Percentiles rank a stretch among this genome's conserved stretches.
Evolutionary conservation across 2,329 filamentous ascomycete genomes (phyloP).

Genomic region (Anisogramma anomala): DNA sequence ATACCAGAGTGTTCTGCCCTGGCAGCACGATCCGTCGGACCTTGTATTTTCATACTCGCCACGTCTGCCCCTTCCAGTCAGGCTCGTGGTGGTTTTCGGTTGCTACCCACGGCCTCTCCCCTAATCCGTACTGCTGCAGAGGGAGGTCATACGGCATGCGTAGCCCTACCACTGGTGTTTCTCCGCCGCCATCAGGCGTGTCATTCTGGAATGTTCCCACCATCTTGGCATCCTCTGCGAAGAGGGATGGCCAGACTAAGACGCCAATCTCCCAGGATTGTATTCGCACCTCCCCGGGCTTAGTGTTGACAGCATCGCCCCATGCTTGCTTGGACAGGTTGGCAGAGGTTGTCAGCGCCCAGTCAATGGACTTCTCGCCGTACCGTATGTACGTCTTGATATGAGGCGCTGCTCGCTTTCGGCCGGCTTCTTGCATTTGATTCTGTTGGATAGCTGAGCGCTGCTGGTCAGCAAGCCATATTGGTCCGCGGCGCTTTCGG

Average conservation of each 20-base stretch:
- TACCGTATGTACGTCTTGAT: constrained; percentile 81
- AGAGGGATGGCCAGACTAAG: constrained; percentile 62
- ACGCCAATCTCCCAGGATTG: constrained; percentile 79
- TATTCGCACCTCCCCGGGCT: constrained; percentile 52
- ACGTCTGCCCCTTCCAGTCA: constrained; percentile 45
- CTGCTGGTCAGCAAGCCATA: background rate
- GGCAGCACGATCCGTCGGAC: too few species aligned
- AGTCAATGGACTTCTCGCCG: constrained; percentile 51
- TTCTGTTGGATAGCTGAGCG: constrained; percentile 8
- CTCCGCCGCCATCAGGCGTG: constrained; percentile 28
- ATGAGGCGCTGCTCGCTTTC: constrained; percentile 66
- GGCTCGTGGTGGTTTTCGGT: constrained; percentile 45
- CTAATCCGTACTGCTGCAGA: constrained; percentile 48
- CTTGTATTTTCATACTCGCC: too few species aligned
- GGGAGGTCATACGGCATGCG: constrained; percentile 78
- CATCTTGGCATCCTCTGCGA: constrained; percentile 45
- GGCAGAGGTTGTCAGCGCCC: constrained; percentile 83
- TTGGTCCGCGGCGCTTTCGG: background rate
- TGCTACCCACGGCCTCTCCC: constrained; percentile 69
- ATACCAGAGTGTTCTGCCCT: too few species aligned
- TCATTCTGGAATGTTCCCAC: constrained; percentile 56
- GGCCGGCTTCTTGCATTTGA: constrained; percentile 38
- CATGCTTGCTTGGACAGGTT: constrained; percentile 84
- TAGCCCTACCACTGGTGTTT: constrained; percentile 46
- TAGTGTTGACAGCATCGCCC: constrained; percentile 50